Percentiles rank a stretch among this genome's conserved stretches.
Conservation (phyloP, 2,329 filamentous ascomycete species). For the Hypoxylon sp. region DNA sequence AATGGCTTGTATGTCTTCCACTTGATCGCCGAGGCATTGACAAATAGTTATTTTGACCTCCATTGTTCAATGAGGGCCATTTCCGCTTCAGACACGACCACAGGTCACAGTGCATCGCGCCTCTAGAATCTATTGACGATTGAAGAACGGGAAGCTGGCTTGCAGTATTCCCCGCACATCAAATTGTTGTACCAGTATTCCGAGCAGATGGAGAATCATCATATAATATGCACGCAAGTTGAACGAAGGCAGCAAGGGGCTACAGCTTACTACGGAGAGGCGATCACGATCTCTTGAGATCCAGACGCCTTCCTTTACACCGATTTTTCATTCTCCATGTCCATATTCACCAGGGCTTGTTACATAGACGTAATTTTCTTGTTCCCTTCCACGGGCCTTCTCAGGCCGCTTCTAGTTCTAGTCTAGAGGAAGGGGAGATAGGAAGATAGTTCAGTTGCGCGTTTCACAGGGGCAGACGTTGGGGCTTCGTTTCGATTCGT, state of each 20-base stretch:
- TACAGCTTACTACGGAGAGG: background rate
- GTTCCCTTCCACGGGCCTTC: slow-evolving; percentile 7
- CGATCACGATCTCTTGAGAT: slow-evolving; percentile 12
- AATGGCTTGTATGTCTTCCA: background rate
- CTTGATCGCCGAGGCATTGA: background rate
- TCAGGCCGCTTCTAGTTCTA: slow-evolving; percentile 3
- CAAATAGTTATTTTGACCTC: background rate
- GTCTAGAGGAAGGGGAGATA: slow-evolving; percentile 4
- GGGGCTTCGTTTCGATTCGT: slow-evolving; percentile 4
- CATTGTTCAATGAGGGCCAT: slow-evolving; percentile 3
- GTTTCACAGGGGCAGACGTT: background rate
- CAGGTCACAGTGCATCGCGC: slow-evolving; percentile 35
- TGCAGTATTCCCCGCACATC: background rate
- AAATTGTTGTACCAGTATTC: slow-evolving; percentile 29
- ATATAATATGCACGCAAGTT: slow-evolving; percentile 5
- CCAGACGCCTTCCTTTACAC: slow-evolving; percentile 29
- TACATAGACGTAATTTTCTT: slow-evolving; percentile 38
- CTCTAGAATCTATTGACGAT: slow-evolving; percentile 1
- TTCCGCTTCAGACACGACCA: slow-evolving; percentile 23
- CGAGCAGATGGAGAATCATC: slow-evolving; percentile 7
- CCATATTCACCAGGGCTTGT: slow-evolving; percentile 27
- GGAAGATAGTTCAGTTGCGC: background rate
- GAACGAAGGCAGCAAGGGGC: slow-evolving; percentile 2
- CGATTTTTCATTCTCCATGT: slow-evolving; percentile 44
- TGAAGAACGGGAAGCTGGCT: background rate